Evolutionary conservation across 2,329 filamentous ascomycete species (phyloP), one percentile per base, ranked within the genome.

Genomic region (Neopestalotiopsis clavispora): DNA sequence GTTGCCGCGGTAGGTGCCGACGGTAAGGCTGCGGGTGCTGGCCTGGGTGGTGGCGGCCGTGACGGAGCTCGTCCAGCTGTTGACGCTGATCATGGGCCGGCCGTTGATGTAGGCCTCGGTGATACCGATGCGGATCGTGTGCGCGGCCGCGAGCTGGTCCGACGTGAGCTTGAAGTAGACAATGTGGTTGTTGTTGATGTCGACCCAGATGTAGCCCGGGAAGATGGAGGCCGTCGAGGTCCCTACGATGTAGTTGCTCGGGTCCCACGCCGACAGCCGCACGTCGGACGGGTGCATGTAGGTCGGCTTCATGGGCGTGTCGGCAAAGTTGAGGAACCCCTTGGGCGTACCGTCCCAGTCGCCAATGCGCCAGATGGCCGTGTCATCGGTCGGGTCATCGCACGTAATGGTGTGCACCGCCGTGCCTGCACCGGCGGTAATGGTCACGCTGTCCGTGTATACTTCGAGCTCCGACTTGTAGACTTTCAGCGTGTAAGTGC

Each of bases 121-220:
- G 49, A 79, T 75, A 6, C 77, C 77, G 34, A 79, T 72, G 32
- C 78, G 74, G 40, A 79, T 62, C 1, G 68, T 76, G 67, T 78
- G 74, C 6, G 71, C 73, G 13, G 71, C 58, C 1, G 71, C 68
- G 1, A 78, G 74, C 71, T 79, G 77, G n/a, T 67, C 75, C 34
- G 74, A 67, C 4, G 60, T 75, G 12, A 78, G 72, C 45, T 71
- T 76, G 75, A 83, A 83, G 74, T 83, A 83, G 17, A 83, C 75
- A 32, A 83, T 66, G 65, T 81, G 78, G 60, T 79, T 76, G 72
- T 81, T 83, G 74, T 83, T 83, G 64, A 83, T 68, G 58, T 80
- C 80, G 40, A 78, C 77, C 80, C 80, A 83, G 67, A 83, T 81
- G 69, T 83, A 83, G 1, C 80, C 79, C 0, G 81, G 81, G 72